Evolutionary conservation across 768 basidiomycete genomes (phyloP).

Genomic region (Xerocomus spinulosus): DNA sequence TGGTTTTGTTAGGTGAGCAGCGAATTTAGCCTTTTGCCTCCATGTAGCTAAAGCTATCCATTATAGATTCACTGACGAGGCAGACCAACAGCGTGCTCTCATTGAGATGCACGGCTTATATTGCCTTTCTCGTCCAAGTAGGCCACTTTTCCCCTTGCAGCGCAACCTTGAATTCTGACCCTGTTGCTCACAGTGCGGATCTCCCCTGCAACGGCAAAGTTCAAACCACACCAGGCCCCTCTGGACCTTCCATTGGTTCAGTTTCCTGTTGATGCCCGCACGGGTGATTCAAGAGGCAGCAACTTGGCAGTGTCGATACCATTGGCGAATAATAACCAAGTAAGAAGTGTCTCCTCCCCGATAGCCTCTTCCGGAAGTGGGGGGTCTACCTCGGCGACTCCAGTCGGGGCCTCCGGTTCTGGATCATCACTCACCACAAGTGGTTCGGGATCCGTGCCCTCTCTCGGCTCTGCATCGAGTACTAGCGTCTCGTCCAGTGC

Average conservation of each 20-base stretch:
- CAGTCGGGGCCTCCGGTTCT: conserved; percentile 40
- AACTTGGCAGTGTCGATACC: conserved; percentile 48
- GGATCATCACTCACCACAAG: conserved; percentile 43
- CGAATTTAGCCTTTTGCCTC: conserved; percentile 6
- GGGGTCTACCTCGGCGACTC: conserved; percentile 24
- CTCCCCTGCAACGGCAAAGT: conserved; percentile 85
- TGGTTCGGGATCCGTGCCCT: conserved; percentile 47
- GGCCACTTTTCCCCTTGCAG: conserved; percentile 27
- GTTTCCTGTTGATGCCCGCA: conserved; percentile 30
- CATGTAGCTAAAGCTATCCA: conserved; percentile 3
- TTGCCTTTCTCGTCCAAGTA: conserved; percentile 84
- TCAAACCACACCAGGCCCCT: conserved; percentile 56
- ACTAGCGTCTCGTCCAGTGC: conserved; percentile 49
- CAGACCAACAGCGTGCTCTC: conserved; percentile 84
- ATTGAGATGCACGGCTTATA: conserved; percentile 91
- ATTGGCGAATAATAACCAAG: conserved; percentile 39
- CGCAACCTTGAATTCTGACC: conserved; percentile 18
- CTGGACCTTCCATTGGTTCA: conserved; percentile 46
- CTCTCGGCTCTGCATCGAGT: conserved; percentile 45
- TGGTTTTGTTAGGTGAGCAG: conserved; percentile 79
- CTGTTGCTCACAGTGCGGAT: conserved; percentile 66
- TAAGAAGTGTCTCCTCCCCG: conserved; percentile 68
- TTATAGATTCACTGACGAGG: conserved; percentile 79
- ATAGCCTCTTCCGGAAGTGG: conserved; percentile 43
- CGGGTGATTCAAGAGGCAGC: conserved; percentile 32